Percentiles rank a stretch among this genome's conserved stretches.
Conservation (phyloP, 2,329 filamentous ascomycete species). For the Calonectria honghensis region DNA sequence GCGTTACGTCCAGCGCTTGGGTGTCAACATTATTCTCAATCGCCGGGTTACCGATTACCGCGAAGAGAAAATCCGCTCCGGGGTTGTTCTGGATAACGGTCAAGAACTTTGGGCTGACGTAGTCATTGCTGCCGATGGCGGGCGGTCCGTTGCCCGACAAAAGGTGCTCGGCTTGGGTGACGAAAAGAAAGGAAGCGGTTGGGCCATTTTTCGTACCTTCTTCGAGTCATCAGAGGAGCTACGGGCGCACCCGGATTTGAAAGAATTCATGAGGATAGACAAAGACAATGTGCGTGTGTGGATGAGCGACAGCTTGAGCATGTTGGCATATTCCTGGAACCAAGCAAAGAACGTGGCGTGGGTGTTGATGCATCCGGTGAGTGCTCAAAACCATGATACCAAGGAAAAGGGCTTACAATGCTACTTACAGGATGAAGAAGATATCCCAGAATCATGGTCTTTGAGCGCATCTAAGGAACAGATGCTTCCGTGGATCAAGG, state of each 20-base stretch:
- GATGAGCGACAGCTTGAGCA: conserved; percentile 34
- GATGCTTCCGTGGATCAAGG: conserved; percentile 7
- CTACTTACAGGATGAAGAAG: background rate
- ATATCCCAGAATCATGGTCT: conserved; percentile 5
- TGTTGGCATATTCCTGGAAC: conserved; percentile 35
- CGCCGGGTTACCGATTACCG: conserved; percentile 5
- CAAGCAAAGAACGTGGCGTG: conserved; percentile 30
- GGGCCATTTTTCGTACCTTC: conserved; percentile 29
- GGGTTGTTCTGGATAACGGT: conserved; percentile 13
- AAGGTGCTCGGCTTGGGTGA: conserved; percentile 25
- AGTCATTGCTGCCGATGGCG: conserved; percentile 31
- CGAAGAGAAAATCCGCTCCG: conserved; percentile 1
- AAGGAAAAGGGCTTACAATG: background rate
- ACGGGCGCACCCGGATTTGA: conserved; percentile 17
- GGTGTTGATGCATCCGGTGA: conserved; percentile 36
- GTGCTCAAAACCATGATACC: background rate
- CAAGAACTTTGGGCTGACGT: conserved; percentile 28
- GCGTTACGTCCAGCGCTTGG: conserved; percentile 22
- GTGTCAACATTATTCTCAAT: conserved; percentile 20
- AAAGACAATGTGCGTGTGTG: conserved; percentile 32
- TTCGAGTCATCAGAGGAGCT: conserved; percentile 13
- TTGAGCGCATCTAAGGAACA: background rate
- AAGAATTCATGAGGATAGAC: conserved; percentile 19
- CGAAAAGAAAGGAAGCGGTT: conserved; percentile 22
- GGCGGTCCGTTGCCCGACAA: conserved; percentile 27